Base-by-base conservation (phyloP, 257 asterid species). In the Oldenlandia corymbosa region DNA sequence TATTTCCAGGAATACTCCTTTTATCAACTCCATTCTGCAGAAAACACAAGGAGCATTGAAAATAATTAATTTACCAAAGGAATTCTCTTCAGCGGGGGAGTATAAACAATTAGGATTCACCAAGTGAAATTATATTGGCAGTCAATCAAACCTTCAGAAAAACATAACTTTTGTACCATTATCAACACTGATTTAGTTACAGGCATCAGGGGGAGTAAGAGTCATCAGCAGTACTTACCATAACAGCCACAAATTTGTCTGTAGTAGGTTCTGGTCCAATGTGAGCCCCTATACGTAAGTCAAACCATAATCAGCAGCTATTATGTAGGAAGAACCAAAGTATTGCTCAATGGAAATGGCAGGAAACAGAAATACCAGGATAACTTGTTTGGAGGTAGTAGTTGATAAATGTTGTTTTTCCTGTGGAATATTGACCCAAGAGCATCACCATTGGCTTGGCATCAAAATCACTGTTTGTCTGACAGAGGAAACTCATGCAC, bases 361-460 rank as follows among this genome's bases (percentile, higher is more conserved):
- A 57, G 66, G 50, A 65, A 58, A 45, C 46, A 49, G 18, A 66
- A 59, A 21, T 37, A 88, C 99, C 99, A 62, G 99, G 99, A 73
- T 92, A 92, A 68, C 80, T 84, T 69, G 77, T 66, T 74, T 84
- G 77, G 32, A 92, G 99, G 79, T 89, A 73, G 83, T 92, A 97
- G 66, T 92, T 92, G 54, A 92, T 92, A 77, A 92, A 92, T 69
- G 99, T 92, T 20, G 99, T 92, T 77, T 92, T 92, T 58, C 99
- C 99, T 4, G 99, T 89, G 57, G 97, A 92, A 73, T 92, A 92
- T 68, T 92, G 99, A 65, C 99, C 99, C 87, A 92, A 74, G 62
- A 92, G 88, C 99, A 92, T 92, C 80, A 92, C 99, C 99, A 92
- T 92, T 21, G 99, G 97, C 80, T 89, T 89, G 67, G 97, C 95